Percentiles rank a stretch among this genome's conserved stretches.
phyloP scores from a whole-genome alignment of 176 grass and related monocot genomes.

The Eragrostis curvula region DNA sequence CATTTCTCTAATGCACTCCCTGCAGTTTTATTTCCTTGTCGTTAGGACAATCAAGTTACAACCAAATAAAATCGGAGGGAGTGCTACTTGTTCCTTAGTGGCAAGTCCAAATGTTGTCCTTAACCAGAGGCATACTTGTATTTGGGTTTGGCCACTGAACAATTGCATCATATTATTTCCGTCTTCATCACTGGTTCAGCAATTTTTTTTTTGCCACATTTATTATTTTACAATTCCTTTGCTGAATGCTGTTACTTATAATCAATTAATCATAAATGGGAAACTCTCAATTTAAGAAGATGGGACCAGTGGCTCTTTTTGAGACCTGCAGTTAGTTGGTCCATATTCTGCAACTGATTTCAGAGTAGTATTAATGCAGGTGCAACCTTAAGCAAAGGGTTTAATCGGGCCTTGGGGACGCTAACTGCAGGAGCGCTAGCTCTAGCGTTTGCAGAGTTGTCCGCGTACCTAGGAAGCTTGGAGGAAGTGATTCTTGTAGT shows the following conservation, averaged over 20 bases:
- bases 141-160: not conserved
- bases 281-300: not conserved
- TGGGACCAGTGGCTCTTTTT: not conserved
- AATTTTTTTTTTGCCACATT: too few relatives aligned
- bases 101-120: too few relatives aligned
- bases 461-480: conserved; percentile 56
- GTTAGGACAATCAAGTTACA: too few relatives aligned
- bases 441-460: conserved; percentile 72
- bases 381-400: conserved; percentile 95
- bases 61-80: too few relatives aligned
- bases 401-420: conserved; percentile 83
- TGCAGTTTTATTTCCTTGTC: too few relatives aligned
- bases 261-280: not conserved
- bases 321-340: not conserved
- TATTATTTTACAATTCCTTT: not conserved
- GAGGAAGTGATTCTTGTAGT: conserved; percentile 80
- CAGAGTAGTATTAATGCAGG: conserved; percentile 53
- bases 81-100: too few relatives aligned
- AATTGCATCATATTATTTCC: not conserved
- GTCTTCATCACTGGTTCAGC: not conserved
- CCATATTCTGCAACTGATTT: conserved; percentile 13
- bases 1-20: not conserved
- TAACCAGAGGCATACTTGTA: not conserved
- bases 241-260: not conserved
- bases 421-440: conserved; percentile 85